Base-by-base conservation (phyloP, 345 rosid species). In the Eucalyptus cloeziana region DNA sequence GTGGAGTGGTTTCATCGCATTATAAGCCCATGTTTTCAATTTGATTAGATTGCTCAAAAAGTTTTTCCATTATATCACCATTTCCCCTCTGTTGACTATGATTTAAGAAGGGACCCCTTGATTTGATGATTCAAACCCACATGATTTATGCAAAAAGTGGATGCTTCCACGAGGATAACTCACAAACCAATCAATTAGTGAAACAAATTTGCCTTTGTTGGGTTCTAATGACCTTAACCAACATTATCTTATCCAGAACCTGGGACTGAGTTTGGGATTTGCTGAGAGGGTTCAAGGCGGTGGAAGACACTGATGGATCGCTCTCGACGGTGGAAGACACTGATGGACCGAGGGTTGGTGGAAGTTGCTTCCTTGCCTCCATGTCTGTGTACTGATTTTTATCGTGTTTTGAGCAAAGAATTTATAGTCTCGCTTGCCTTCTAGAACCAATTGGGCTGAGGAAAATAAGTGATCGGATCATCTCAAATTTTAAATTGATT, bases 1-100 rank as follows among this genome's bases (percentile, higher is more conserved):
- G 88, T 81, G 71, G 71, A 54, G 51, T 62, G 69, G 30, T 87
- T 88, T 67, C 30, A 88, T 17, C 81, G 87, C 87, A 88, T 91
- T 88, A 88, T 45, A 62, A 44, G 86, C 51, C n/a, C 50, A 86
- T 89, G 85, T 80, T 85, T 89, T 58, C 51, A 85, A 87, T 89
- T 90, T 90, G 92, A 91, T 93, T 88, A 80, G 93, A 92, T 87
- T 49, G 91, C 8, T 89, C 89, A 47, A 83, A 92, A 92, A 93
- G 93, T 89, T 88, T 86, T 89, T 81, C 50, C 43, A 15, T 88
- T 89, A 58, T 88, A 58, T 60, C 69, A 81, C 85, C 89, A 24
- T 40, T 88, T 69, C 83, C 64, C 69, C 86, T 81, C 64, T 58
- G 49, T 45, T 51, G 85, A 49, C 62, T 87, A 43, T 76, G 85